Conservation (phyloP, 1,284 basidiomycete species). For the Grifola frondosa region DNA sequence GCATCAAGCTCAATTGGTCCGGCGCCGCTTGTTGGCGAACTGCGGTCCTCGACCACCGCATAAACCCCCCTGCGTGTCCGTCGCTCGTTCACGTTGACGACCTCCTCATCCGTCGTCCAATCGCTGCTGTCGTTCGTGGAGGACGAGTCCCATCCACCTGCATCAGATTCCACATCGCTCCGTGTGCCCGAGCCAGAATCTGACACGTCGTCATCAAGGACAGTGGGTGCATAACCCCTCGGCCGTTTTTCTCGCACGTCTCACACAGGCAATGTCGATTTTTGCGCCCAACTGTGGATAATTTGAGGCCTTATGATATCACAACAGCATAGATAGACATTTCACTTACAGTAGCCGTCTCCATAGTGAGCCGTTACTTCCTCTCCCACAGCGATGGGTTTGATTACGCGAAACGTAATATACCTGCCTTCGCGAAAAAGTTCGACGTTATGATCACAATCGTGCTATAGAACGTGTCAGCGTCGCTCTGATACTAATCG, state of each 20-base stretch:
- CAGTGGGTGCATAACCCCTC: conserved; percentile 74
- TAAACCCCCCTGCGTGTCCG: conserved; percentile 78
- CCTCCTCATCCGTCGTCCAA: conserved; percentile 33
- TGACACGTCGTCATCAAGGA: conserved; percentile 47
- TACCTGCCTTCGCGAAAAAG: conserved; percentile 84
- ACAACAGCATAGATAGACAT: conserved; percentile 7
- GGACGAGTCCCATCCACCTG: conserved; percentile 9
- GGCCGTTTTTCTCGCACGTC: conserved; percentile 78
- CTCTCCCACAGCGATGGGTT: conserved; percentile 78
- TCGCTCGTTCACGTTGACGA: conserved; percentile 63
- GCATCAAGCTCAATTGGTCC: conserved; percentile 53
- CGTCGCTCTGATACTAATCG: neutral
- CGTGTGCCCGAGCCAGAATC: conserved; percentile 39
- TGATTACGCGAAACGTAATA: conserved; percentile 86
- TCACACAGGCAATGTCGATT: conserved; percentile 89
- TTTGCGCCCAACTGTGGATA: conserved; percentile 70
- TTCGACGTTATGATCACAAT: conserved; percentile 89
- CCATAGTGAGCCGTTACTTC: conserved; percentile 87
- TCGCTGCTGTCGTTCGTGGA: conserved; percentile 35
- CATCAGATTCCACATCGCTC: conserved; percentile 33
- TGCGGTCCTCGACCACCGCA: conserved; percentile 59
- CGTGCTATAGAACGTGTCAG: conserved; percentile 58
- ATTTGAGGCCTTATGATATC: neutral
- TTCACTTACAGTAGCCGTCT: conserved; percentile 78
- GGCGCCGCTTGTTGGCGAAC: conserved; percentile 50